Conservation (phyloP, 2,329 filamentous ascomycete genomes). For the Paecilomyces dactylethromorphus region DNA sequence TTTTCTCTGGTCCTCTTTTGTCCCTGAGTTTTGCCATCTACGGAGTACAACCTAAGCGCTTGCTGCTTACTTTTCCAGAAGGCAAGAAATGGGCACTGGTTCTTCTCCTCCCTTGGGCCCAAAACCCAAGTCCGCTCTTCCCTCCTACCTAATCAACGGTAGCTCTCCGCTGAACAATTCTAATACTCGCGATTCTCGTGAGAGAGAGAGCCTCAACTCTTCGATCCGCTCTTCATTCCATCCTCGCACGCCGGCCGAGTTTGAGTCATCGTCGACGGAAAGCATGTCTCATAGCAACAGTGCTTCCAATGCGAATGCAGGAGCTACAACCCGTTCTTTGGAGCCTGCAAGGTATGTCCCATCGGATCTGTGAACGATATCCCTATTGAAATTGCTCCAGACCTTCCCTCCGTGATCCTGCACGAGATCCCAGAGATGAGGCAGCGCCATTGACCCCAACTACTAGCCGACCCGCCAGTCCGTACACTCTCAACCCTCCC, state of each 20-base stretch:
- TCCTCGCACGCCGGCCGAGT: conserved; percentile 26
- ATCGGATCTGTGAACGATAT: background rate
- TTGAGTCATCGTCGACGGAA: conserved; percentile 17
- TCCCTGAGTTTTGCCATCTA: background rate
- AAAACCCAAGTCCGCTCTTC: conserved; percentile 48
- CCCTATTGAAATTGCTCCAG: conserved; percentile 9
- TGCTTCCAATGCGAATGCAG: conserved; percentile 9
- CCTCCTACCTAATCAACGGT: conserved; percentile 52
- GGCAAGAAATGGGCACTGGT: conserved; percentile 38
- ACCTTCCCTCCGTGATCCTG: conserved; percentile 40
- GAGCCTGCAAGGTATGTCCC: conserved; percentile 19
- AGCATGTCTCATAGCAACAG: conserved; percentile 9
- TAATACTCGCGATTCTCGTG: conserved; percentile 45
- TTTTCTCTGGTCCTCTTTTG: background rate
- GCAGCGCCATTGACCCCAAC: conserved; percentile 45
- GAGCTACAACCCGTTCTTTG: conserved; percentile 9
- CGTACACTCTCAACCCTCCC: conserved; percentile 43
- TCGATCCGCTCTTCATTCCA: conserved; percentile 55
- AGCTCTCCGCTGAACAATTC: conserved; percentile 45
- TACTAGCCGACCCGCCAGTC: conserved; percentile 43
- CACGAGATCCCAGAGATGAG: conserved; percentile 49
- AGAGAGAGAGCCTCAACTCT: conserved; percentile 52
- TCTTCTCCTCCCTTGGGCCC: conserved; percentile 33
- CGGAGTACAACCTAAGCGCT: background rate
- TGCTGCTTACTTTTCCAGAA: conserved; percentile 1